Conservation (phyloP, 1,284 basidiomycete genomes). For the Trametes pubescens region DNA sequence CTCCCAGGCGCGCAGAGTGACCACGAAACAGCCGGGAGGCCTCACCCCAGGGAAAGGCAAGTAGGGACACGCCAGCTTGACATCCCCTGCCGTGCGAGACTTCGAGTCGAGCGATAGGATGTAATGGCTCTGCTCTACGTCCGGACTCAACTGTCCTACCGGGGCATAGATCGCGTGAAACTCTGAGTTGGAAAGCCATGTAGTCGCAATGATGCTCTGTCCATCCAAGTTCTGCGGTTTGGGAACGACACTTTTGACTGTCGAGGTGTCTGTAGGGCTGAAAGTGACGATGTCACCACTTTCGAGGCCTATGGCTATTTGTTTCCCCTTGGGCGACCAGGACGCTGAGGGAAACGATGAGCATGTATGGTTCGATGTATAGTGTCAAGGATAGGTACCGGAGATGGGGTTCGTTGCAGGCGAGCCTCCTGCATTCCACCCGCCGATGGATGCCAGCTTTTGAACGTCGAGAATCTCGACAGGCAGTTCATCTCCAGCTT, state of each 20-base stretch:
- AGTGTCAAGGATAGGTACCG: conserved; percentile 51
- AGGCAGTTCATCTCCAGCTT: conserved; percentile 48
- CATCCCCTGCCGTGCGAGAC: conserved; percentile 54
- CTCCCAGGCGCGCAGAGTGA: conserved; percentile 72
- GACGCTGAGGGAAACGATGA: conserved; percentile 54
- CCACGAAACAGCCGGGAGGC: conserved; percentile 62
- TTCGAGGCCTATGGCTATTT: conserved; percentile 78
- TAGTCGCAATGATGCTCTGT: conserved; percentile 60
- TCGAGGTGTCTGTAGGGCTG: conserved; percentile 61
- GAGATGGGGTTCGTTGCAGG: conserved; percentile 60
- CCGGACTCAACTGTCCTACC: conserved; percentile 48
- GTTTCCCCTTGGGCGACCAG: conserved; percentile 91
- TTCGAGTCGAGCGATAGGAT: conserved; percentile 70
- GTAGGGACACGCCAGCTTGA: conserved; percentile 61
- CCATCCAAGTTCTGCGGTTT: conserved; percentile 59
- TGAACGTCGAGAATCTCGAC: conserved; percentile 68
- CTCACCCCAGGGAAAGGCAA: conserved; percentile 60
- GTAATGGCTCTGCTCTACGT: conserved; percentile 64
- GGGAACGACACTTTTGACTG: conserved; percentile 65
- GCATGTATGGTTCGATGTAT: conserved; percentile 6
- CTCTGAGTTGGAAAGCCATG: conserved; percentile 79
- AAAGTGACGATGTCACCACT: conserved; percentile 79
- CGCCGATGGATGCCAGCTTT: conserved; percentile 60
- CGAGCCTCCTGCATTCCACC: conserved; percentile 64
- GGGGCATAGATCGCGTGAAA: conserved; percentile 76